Percentiles rank a stretch among this genome's conserved stretches.
Conservation (phyloP, 345 rosid genomes). For the Leavenworthia alabamica region DNA sequence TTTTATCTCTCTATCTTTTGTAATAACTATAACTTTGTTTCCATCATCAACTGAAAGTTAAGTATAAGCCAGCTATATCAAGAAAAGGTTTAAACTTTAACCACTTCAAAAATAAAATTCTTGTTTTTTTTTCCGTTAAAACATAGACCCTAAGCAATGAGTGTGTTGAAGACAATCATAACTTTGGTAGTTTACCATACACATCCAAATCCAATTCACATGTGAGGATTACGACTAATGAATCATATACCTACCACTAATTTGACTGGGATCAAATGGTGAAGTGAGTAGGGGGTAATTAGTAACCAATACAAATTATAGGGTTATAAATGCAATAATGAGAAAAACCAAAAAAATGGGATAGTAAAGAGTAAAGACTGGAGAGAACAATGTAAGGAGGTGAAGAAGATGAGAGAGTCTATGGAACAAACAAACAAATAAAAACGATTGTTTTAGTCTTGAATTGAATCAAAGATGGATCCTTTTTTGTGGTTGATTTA, state of each 20-base stretch:
- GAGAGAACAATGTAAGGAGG: too few relatives aligned
- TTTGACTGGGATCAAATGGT: conserved; percentile 2
- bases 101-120: background rate
- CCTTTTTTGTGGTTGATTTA: too few relatives aligned
- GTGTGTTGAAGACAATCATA: background rate
- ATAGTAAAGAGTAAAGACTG: too few relatives aligned
- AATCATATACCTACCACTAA: background rate
- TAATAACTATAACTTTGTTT: background rate
- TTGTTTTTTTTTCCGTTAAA: background rate
- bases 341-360: too few relatives aligned
- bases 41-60: too few relatives aligned
- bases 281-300: background rate
- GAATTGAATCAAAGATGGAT: too few relatives aligned
- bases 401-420: too few relatives aligned
- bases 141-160: background rate
- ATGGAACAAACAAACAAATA: background rate
- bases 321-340: conserved; percentile 10
- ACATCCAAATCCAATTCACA: background rate
- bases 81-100: background rate
- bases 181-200: background rate
- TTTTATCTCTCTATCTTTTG: background rate
- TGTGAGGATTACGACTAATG: background rate
- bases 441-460: too few relatives aligned
- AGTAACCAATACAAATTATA: conserved; percentile 1
- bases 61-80: too few relatives aligned